Conservation (phyloP, 1,139 yeast species). For the Hyphopichia khmerensis region DNA sequence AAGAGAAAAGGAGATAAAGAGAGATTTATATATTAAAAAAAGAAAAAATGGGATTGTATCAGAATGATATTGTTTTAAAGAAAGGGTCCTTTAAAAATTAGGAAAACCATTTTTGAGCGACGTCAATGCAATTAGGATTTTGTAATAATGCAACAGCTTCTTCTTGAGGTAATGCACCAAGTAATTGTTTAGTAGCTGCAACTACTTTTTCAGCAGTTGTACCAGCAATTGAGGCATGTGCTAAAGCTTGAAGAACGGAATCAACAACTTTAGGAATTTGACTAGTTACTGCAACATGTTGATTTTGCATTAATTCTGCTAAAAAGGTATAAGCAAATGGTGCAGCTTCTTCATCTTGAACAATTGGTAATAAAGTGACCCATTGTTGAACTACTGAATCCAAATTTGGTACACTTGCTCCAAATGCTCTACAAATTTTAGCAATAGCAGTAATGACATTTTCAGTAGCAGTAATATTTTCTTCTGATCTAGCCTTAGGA, state of each 20-base stretch:
- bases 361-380: slow-evolving; percentile 79
- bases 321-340: slow-evolving; percentile 81
- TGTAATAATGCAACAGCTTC: slow-evolving; percentile 67
- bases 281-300: slow-evolving; percentile 59
- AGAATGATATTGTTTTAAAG: background rate
- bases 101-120: slow-evolving; percentile 62
- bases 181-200: slow-evolving; percentile 53
- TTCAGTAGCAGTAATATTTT: slow-evolving; percentile 84
- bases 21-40: background rate
- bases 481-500: slow-evolving; percentile 87
- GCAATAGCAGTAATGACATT: slow-evolving; percentile 83
- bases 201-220: slow-evolving; percentile 67
- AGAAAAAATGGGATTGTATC: background rate
- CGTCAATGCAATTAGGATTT: slow-evolving; percentile 60
- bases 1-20: background rate
- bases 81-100: too few species aligned
- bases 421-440: slow-evolving; percentile 63
- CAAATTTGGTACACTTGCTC: slow-evolving; percentile 57
- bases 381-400: slow-evolving; percentile 69
- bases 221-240: slow-evolving; percentile 67
- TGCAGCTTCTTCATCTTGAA: slow-evolving; percentile 87
- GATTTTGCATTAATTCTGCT: slow-evolving; percentile 66
- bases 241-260: slow-evolving; percentile 73
- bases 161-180: slow-evolving; percentile 51
- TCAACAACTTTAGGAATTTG: slow-evolving; percentile 70